A percentile compares a stretch with the other conserved stretches of the same genome.
phyloP scores from a whole-genome alignment of 768 basidiomycete genomes.

The Boletus speciosus region DNA sequence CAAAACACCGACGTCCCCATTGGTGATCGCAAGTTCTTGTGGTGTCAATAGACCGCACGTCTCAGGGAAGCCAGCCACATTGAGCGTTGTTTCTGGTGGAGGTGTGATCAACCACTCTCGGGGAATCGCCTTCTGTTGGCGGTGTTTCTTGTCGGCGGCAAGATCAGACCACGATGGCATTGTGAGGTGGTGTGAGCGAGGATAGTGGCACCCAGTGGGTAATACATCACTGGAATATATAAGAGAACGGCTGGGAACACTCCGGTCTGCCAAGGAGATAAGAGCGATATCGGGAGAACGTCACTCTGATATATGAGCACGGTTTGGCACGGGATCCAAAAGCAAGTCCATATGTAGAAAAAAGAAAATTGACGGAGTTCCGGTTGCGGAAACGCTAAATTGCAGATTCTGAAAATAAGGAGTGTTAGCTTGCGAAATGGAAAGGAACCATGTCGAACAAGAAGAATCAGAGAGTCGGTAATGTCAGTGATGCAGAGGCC shows the following conservation, averaged over 20 bases:
- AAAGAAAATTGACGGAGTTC: background rate
- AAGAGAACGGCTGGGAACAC: constrained; percentile 4
- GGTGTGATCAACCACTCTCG: constrained; percentile 56
- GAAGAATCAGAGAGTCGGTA: constrained; percentile 52
- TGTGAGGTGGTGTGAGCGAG: background rate
- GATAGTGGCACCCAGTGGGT: background rate
- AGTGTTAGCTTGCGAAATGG: constrained; percentile 15
- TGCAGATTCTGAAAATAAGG: constrained; percentile 10
- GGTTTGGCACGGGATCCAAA: background rate
- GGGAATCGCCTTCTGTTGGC: constrained; percentile 57
- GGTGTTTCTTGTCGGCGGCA: constrained; percentile 49
- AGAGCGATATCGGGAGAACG: background rate
- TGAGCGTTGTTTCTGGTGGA: constrained; percentile 45
- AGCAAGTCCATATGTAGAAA: background rate
- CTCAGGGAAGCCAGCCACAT: constrained; percentile 54
- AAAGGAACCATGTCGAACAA: background rate
- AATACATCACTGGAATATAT: constrained; percentile 4
- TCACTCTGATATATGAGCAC: background rate
- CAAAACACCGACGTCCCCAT: constrained; percentile 41
- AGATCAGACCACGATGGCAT: constrained; percentile 48
- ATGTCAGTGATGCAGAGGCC: constrained; percentile 72
- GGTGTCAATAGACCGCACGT: constrained; percentile 54
- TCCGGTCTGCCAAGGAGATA: constrained; percentile 4
- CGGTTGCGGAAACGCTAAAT: background rate
- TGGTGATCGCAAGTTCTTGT: constrained; percentile 61